These are phyloP conservation scores for Hypoxylon intermedium DNA, from an alignment of 495 filamentous ascomycete genomes.

Conservation along the genomic window DNA sequence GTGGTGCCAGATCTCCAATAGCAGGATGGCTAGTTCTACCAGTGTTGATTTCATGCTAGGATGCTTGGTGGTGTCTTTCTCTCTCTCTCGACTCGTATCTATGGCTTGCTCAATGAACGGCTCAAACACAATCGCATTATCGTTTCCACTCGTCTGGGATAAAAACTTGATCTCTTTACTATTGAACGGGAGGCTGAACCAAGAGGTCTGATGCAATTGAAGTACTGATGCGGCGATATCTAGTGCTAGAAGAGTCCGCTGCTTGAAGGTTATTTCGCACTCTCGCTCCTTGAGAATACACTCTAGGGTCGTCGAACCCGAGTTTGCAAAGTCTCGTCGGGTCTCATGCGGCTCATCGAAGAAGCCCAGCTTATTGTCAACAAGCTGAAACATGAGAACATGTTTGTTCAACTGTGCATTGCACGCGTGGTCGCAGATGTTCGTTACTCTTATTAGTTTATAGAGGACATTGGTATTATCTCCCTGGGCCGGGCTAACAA, in stretches of 20 bases:
- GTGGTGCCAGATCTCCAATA: conserved; percentile 34
- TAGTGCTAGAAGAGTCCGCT: conserved; percentile 23
- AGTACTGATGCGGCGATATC: conserved; percentile 25
- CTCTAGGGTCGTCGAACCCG: background rate
- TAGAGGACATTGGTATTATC: background rate
- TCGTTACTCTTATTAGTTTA: background rate
- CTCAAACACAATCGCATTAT: background rate
- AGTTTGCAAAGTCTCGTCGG: background rate
- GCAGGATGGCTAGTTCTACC: conserved; percentile 30
- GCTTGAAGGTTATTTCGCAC: conserved; percentile 4
- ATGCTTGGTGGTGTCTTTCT: background rate
- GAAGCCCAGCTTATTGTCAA: background rate
- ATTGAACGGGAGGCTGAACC: conserved; percentile 6
- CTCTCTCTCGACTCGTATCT: background rate
- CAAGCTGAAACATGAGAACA: conserved; percentile 4
- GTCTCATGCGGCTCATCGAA: conserved; percentile 6
- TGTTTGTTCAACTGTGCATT: background rate
- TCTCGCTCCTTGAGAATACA: conserved; percentile 2
- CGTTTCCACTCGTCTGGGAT: background rate
- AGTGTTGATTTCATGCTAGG: conserved; percentile 19
- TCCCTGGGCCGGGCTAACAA: background rate
- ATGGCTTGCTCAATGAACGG: conserved; percentile 13
- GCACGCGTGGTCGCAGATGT: background rate
- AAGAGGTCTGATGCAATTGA: conserved; percentile 23
- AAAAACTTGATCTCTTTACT: background rate